Evolutionary conservation across 371 early-diverging fungal genomes (phyloP), one percentile per base, ranked within the genome.

Genomic region (Zopfochytrium polystomum): DNA sequence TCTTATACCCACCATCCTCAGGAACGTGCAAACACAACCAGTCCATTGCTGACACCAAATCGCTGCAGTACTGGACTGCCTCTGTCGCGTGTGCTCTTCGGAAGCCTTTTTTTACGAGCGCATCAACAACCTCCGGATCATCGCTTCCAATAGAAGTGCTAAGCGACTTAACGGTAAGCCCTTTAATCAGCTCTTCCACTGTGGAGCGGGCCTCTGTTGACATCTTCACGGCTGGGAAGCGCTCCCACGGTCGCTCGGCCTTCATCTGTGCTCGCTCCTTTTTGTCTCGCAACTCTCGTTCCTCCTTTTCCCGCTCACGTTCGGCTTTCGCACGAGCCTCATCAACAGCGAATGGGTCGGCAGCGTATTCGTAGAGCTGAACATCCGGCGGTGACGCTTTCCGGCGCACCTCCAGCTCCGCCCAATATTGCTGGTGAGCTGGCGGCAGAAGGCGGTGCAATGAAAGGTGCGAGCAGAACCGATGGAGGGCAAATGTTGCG

Each of bases 11-110:
- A 56, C 62, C 66, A 68, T 90, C 91, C 62, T 93, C 93, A 30
- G 93, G 92, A 9, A 93, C 89, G 69, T 93, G 88, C 29, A 91
- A 79, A 81, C 89, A 88, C n/a, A 93, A 77, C 93, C 93, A 93
- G 58, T 92, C 89, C n/a, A 92, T 66, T 0, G 88, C 87, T 1
- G 73, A 61, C 1, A 75, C 73, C 7, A 70, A 72, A 55, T 84
- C 78, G 6, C 65, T 58, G 42, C 82, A 76, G 67, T 84, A 85
- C 30, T 74, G 76, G 43, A 88, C 68, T 0, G 91, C 88, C 65
- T 93, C 93, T 11, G 76, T 73, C 2, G 87, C 85, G 67, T 93
- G 91, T 2, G 82, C 75, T 22, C 70, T 48, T 11, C 85, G 80
- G 66, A 93, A 93, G 4, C 93, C 93, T 78, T 83, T 80, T 9